These are phyloP conservation scores for Chaetomium cochliodes DNA, from an alignment of 495 filamentous ascomycete species.

Conservation along the genomic window DNA sequence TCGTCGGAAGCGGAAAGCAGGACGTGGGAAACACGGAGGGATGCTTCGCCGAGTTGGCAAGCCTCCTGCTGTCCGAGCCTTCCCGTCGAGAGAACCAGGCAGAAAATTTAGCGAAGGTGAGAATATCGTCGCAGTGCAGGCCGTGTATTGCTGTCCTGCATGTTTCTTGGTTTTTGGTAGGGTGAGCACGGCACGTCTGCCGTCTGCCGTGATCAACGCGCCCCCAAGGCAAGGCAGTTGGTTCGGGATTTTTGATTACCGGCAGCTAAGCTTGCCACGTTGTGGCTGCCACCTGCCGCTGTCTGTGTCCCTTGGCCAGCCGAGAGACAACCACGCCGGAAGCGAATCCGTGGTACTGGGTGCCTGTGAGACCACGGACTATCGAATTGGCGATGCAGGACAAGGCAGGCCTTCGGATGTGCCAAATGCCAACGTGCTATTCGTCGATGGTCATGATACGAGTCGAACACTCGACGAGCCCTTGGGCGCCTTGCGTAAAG, in stretches of 20 bases:
- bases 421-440: neutral
- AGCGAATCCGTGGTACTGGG: constrained; percentile 9
- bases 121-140: constrained; percentile 1
- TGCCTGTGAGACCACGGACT: constrained; percentile 1
- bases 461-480: neutral
- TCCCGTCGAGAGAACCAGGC: neutral
- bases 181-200: neutral
- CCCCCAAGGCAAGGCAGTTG: neutral
- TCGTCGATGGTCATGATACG: neutral
- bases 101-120: neutral
- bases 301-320: neutral
- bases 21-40: neutral
- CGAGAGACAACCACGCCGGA: neutral
- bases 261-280: constrained; percentile 13
- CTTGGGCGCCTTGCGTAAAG: neutral
- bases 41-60: neutral
- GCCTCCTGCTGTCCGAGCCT: neutral
- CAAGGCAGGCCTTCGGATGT: neutral
- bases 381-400: constrained; percentile 5
- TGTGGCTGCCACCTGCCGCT: constrained; percentile 3
- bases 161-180: neutral
- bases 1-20: neutral
- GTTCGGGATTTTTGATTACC: constrained; percentile 12
- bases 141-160: constrained; percentile 9
- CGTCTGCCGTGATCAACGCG: neutral